These are phyloP conservation scores for Misopates orontium DNA, from an alignment of 257 asterid species.

Conservation along the genomic window DNA sequence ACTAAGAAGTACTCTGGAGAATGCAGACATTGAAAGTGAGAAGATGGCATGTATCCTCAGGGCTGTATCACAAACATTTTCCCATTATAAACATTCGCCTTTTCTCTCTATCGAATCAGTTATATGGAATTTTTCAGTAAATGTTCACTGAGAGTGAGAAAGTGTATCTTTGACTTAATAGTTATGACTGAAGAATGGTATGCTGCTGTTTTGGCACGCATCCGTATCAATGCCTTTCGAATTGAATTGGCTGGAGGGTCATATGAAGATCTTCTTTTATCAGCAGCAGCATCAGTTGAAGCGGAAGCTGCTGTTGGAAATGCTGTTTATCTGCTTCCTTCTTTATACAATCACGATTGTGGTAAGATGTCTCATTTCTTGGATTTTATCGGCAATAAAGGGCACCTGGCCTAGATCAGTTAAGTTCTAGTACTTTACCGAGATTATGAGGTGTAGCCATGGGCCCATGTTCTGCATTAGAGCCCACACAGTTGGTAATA, in stretches of 20 bases:
- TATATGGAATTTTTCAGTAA: slow-evolving; percentile 3
- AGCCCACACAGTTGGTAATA: slow-evolving; percentile 12
- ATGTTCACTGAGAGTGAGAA: slow-evolving; percentile 20
- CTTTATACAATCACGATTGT: slow-evolving; percentile 87
- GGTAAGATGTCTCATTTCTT: slow-evolving; percentile 50
- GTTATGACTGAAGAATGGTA: slow-evolving; percentile 92
- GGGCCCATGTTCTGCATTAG: neutral
- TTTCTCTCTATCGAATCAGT: neutral
- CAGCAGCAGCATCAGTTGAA: slow-evolving; percentile 77
- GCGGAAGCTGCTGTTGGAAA: slow-evolving; percentile 88
- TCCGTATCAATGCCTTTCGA: slow-evolving; percentile 84
- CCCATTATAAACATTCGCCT: neutral
- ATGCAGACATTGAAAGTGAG: slow-evolving; percentile 43
- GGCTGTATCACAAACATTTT: slow-evolving; percentile 21
- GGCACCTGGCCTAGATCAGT: neutral
- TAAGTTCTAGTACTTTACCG: neutral
- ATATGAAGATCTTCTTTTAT: slow-evolving; percentile 68
- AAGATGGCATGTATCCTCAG: slow-evolving; percentile 67
- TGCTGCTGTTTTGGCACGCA: slow-evolving; percentile 62
- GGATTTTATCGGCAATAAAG: slow-evolving; percentile 1
- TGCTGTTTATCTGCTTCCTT: slow-evolving; percentile 77
- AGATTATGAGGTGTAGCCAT: slow-evolving; percentile 7
- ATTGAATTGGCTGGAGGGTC: slow-evolving; percentile 70
- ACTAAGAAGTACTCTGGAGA: slow-evolving; percentile 55
- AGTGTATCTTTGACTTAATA: slow-evolving; percentile 46